Base-by-base conservation (phyloP, 2,329 filamentous ascomycete genomes). In the Colletotrichum theobromicola region DNA sequence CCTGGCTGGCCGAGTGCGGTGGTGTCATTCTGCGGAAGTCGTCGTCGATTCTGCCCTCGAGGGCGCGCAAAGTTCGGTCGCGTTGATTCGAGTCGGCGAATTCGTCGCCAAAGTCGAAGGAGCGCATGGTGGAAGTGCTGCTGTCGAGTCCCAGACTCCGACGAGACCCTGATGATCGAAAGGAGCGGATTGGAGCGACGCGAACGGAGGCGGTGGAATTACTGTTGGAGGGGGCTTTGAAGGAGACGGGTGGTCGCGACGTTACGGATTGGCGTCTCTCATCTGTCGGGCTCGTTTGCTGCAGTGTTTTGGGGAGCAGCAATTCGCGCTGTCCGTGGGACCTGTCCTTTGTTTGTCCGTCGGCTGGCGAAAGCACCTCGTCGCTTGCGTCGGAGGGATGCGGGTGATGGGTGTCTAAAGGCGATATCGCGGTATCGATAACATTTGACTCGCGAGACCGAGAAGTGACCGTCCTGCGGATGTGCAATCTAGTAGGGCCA, bases 101-200 rank as follows among this genome's bases (percentile, higher is more conserved):
- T 66, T 87, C 85, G 69, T 87, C 86, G 76, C 84, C 84, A 35
- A 81, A 81, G 60, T 89, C 87, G 72, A 85, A 87, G 62, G 84
- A 83, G 75, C 84, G 84, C 76, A 84, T 79, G 30, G 83, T 83
- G 68, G 85, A 84, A 53, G 81, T 61, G 77, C 85, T 89, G 87
- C 90, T 90, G 79, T 91, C 89, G 78, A 89, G 83, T 16, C 83
- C 83, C 28, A 88, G 82, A 80, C 89, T 90, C 81, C 87, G 89
- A 77, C 90, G 88, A 75, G 89, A 89, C 78, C 87, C 88, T 46
- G 90, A 90, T 30, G 89, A 90, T 74, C 90, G 87, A 77, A 91
- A 90, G 10, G 85, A 84, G 69, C 90, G 87, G 79, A 91, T 91
- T 9, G 89, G 89, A 18, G 89, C 88, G 53, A 90, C 85, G 62